These are phyloP conservation scores for Lachnellula subtilissima DNA, from an alignment of 2,329 filamentous ascomycete genomes.

Conservation along the genomic window DNA sequence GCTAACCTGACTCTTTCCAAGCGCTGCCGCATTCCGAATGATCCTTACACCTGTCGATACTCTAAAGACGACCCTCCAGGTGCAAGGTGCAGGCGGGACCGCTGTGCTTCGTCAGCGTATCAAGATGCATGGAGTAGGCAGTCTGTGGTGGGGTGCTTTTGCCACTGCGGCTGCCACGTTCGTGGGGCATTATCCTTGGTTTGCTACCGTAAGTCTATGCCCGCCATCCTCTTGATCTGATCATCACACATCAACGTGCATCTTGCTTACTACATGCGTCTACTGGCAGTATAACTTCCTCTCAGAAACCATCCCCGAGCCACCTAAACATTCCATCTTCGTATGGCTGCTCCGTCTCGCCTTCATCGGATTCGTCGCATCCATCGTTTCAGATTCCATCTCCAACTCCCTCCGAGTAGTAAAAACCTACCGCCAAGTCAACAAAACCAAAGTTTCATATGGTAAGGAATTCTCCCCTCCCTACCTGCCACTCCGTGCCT, in stretches of 20 bases:
- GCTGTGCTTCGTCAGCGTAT: slow-evolving; percentile 40
- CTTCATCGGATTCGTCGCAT: slow-evolving; percentile 41
- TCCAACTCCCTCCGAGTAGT: slow-evolving; percentile 45
- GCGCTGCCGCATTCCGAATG: slow-evolving; percentile 44
- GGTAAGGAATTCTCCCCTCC: slow-evolving; percentile 26
- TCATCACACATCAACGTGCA: slow-evolving; percentile 1
- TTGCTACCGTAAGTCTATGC: slow-evolving; percentile 38
- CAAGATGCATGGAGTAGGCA: slow-evolving; percentile 41
- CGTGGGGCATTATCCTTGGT: slow-evolving; percentile 47
- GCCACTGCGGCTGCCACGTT: slow-evolving; percentile 46
- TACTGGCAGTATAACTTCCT: slow-evolving; percentile 40
- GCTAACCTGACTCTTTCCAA: slow-evolving; percentile 13
- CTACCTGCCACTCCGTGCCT: background rate
- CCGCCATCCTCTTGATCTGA: background rate
- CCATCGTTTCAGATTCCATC: slow-evolving; percentile 41
- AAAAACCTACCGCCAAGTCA: slow-evolving; percentile 47
- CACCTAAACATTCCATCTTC: slow-evolving; percentile 36
- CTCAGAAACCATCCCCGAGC: slow-evolving; percentile 36
- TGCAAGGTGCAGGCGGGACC: slow-evolving; percentile 41
- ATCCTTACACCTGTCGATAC: slow-evolving; percentile 45
- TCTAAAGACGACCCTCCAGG: slow-evolving; percentile 46
- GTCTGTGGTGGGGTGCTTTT: slow-evolving; percentile 46
- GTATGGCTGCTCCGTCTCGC: slow-evolving; percentile 42
- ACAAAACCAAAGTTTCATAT: slow-evolving; percentile 44
- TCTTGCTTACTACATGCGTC: background rate